phyloP scores from a whole-genome alignment of 108 stramenopile species.

The Skeletonema grethae region DNA sequence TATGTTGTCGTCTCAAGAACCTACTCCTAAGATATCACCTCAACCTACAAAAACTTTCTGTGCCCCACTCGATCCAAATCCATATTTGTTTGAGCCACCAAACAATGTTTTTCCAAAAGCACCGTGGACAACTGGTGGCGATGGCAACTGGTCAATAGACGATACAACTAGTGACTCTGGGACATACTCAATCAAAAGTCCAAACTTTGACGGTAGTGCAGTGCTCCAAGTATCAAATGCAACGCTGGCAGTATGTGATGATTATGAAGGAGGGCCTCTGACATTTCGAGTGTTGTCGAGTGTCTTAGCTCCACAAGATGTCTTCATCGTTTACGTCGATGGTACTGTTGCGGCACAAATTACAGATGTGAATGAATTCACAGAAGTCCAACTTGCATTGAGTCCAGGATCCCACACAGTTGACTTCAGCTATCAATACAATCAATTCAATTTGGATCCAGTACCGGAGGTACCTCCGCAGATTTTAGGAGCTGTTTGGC shows the following conservation, averaged over 20 bases:
- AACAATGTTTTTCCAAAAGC: conserved; percentile 8
- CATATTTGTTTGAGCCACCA: conserved; percentile 6
- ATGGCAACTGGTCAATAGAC: conserved; percentile 13
- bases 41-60: not conserved
- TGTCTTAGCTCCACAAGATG: conserved; percentile 32
- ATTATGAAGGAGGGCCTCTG: conserved; percentile 12
- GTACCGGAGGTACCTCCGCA: conserved; percentile 19
- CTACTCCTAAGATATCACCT: not conserved
- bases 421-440: conserved; percentile 42
- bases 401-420: conserved; percentile 32
- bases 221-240: conserved; percentile 6
- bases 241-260: conserved; percentile 16
- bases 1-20: not conserved
- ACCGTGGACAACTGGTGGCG: conserved; percentile 20
- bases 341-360: conserved; percentile 15
- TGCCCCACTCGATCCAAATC: conserved; percentile 5
- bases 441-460: conserved; percentile 17
- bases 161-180: not conserved
- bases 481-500: conserved; percentile 31
- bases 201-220: not conserved
- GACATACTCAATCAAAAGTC: conserved; percentile 32
- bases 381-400: conserved; percentile 19
- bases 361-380: conserved; percentile 28
- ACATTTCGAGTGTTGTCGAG: not conserved
- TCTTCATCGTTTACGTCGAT: conserved; percentile 36